A percentile compares a stretch with the other conserved stretches of the same genome.
Conservation (phyloP, 2,329 filamentous ascomycete genomes). For the Microdochium nivale region DNA sequence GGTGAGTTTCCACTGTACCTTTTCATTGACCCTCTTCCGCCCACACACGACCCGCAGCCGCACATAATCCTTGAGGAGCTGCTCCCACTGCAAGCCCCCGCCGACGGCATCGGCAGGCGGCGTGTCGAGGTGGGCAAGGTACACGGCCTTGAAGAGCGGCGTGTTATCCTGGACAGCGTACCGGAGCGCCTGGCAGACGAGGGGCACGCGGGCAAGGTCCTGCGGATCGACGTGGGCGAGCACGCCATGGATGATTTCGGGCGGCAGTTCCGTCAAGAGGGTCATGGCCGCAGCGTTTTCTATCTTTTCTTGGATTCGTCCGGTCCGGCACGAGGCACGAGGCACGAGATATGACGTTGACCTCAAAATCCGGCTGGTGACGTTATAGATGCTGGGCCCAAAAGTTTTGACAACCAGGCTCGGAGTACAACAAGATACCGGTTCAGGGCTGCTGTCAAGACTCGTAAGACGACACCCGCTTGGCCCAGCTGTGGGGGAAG, state of each 20-base stretch:
- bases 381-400: no score
- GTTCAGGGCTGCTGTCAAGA: no score
- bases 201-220: constrained; percentile 45
- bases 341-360: no score
- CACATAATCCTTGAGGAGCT: constrained; percentile 32
- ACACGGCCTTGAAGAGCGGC: constrained; percentile 53
- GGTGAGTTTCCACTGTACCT: constrained; percentile 24
- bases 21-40: constrained; percentile 19
- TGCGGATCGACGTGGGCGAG: constrained; percentile 44
- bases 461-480: no score
- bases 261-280: constrained; percentile 36
- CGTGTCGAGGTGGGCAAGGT: constrained; percentile 46
- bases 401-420: no score
- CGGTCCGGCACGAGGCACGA: no score
- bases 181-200: constrained; percentile 43
- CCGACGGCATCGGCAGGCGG: constrained; percentile 9
- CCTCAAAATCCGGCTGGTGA: no score
- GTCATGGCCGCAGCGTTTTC: constrained; percentile 7
- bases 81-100: constrained; percentile 31
- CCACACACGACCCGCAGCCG: constrained; percentile 34
- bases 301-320: no score
- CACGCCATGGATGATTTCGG: constrained; percentile 56
- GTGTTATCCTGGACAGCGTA: constrained; percentile 47
- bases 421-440: no score
- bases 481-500: no score